Evolutionary conservation across 176 grass and related monocot species (phyloP).

Genomic region (Microstegium vimineum): DNA sequence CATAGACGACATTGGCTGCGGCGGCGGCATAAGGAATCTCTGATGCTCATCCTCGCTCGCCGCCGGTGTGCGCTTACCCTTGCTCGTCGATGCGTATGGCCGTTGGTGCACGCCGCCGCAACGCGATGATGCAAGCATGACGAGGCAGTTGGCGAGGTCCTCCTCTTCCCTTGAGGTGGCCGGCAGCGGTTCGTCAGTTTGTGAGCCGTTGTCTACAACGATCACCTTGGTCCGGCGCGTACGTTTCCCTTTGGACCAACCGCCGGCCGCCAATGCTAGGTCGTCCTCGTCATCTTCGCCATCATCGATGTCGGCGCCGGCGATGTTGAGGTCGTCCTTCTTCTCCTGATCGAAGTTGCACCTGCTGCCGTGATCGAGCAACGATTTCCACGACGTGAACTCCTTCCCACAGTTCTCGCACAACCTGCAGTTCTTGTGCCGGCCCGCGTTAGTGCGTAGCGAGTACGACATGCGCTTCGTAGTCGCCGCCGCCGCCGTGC

Average conservation of each 20-base stretch:
- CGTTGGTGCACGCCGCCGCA: slow-evolving; percentile 16
- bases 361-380: slow-evolving; percentile 60
- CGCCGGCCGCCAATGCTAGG: neutral
- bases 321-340: slow-evolving; percentile 3
- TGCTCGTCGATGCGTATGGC: neutral
- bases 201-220: neutral
- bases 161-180: slow-evolving; percentile 49
- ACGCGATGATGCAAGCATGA: slow-evolving; percentile 43
- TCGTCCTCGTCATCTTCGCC: slow-evolving; percentile 31
- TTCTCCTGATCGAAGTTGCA: slow-evolving; percentile 35
- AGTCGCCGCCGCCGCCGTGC: neutral
- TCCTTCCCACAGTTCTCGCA: slow-evolving; percentile 73
- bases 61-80: neutral
- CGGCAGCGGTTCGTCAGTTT: neutral
- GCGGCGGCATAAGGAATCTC: neutral
- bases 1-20: slow-evolving; percentile 13
- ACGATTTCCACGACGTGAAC: slow-evolving; percentile 61
- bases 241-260: slow-evolving; percentile 59
- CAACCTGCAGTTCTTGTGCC: slow-evolving; percentile 29
- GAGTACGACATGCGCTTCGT: slow-evolving; percentile 46
- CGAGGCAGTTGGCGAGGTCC: slow-evolving; percentile 62
- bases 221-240: slow-evolving; percentile 45
- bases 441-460: slow-evolving; percentile 49
- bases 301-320: neutral
- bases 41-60: slow-evolving; percentile 30